Base-by-base conservation (phyloP, 441 rosid genomes). In the Gossypium lobatum region DNA sequence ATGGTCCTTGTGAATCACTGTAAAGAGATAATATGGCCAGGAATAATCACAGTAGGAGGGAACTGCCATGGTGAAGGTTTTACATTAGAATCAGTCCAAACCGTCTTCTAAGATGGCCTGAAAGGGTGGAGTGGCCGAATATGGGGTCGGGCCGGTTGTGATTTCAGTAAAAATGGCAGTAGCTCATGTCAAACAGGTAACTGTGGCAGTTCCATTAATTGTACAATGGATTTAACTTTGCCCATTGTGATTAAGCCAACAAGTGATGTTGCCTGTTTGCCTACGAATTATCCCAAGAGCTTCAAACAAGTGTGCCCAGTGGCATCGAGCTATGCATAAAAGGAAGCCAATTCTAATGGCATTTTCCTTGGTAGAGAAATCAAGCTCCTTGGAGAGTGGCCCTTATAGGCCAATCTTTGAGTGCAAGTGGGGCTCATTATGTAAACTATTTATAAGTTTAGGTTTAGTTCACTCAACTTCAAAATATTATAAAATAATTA, bases 111-210 rank as follows among this genome's bases (percentile, higher is more conserved):
- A 34, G 26, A 31, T 8, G 86, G 81, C 42, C 25, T 84, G 0
- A 69, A 62, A 2, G 75, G 75, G 1, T 89, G 92, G 94, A 83
- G 85, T 13, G 92, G 91, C 54, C 83, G 95, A 42, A 83, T 88
- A 61, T 89, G 95, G 95, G 89, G 85, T 16, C 73, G 95, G 45
- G 86, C 95, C 1, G 84, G 82, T 28, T 89, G 92, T 73, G 42
- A 62, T 4, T 86, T 88, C 4, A 75, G 82, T 46, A 67, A 74
- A 18, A 80, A 73, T 9, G 83, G 81, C 53, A 71, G 14, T 0
- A 85, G 85, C 20, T 14, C 79, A 1, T 89, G 92, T 76, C 85
- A 80, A 57, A 86, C 92, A 3, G 92, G 92, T 3, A 64, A 77
- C 54, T 89, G 92, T 37, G 92, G 86, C 18, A 53, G 70, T 28